These are phyloP conservation scores for Wallacemonas sp. DNA, from an alignment of 208 protist species.

Conservation along the genomic window DNA sequence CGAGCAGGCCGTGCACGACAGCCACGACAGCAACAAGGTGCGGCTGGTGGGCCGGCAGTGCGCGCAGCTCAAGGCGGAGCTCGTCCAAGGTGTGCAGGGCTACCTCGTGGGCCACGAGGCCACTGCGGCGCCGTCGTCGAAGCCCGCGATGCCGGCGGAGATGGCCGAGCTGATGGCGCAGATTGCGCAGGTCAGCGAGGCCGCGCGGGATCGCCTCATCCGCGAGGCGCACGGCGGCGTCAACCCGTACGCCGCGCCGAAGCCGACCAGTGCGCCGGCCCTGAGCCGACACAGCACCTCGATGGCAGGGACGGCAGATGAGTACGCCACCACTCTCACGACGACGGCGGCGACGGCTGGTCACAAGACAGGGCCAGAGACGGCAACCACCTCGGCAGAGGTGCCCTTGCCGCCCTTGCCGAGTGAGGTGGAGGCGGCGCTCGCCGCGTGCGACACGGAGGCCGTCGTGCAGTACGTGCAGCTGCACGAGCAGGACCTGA, in stretches of 20 bases:
- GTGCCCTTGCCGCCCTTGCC: slow-evolving; percentile 15
- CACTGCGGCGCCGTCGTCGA: slow-evolving; percentile 10
- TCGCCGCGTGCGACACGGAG: slow-evolving; percentile 20
- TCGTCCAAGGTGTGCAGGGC: slow-evolving; percentile 23
- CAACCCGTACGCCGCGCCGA: background rate
- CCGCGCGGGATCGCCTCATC: background rate
- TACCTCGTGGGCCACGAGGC: slow-evolving; percentile 2
- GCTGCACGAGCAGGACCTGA: slow-evolving; percentile 26
- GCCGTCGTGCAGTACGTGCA: slow-evolving; percentile 37
- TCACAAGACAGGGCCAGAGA: background rate
- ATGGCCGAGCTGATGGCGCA: background rate
- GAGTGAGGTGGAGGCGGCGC: slow-evolving; percentile 24
- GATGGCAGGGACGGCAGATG: background rate
- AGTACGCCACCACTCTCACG: background rate
- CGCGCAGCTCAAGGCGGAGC: slow-evolving; percentile 30
- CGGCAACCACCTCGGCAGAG: background rate
- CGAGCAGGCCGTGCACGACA: slow-evolving; percentile 16
- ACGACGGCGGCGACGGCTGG: background rate
- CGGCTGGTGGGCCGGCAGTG: slow-evolving; percentile 14
- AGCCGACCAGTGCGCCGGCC: background rate
- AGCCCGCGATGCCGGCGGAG: slow-evolving; percentile 11
- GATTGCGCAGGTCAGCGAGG: slow-evolving; percentile 1
- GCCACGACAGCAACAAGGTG: slow-evolving; percentile 11
- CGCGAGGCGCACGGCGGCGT: background rate
- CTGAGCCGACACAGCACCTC: no score